A percentile compares a stretch with the other conserved stretches of the same genome.
These are phyloP conservation scores for Alternaria sp. DNA, from an alignment of 2,329 filamentous ascomycete genomes.

Conservation along the genomic window DNA sequence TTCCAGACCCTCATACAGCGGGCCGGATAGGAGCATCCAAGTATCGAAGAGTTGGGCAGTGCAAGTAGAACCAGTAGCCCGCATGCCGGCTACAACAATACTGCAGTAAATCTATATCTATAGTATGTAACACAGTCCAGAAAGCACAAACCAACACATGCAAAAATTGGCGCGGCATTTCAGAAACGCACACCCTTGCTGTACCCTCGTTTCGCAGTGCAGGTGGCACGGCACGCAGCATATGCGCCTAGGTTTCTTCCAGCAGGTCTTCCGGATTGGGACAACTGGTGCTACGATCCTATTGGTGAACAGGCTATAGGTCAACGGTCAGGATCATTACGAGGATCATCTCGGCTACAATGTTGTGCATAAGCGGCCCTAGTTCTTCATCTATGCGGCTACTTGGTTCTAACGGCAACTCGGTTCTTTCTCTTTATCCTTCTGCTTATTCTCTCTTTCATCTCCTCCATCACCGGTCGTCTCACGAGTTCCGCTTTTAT, in stretches of 20 bases:
- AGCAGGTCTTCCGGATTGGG: slow-evolving; percentile 18
- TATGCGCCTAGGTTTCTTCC: slow-evolving; percentile 12
- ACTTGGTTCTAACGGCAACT: slow-evolving; percentile 2
- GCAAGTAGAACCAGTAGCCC: slow-evolving; percentile 12
- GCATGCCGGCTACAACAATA: background rate
- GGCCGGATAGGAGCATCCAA: slow-evolving; percentile 10
- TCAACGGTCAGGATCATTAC: background rate
- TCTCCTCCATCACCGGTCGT: background rate
- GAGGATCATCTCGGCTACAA: slow-evolving; percentile 5
- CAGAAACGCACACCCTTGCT: slow-evolving; percentile 10
- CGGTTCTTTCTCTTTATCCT: background rate
- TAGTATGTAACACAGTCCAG: background rate
- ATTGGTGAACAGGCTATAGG: slow-evolving; percentile 8
- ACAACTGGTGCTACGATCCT: slow-evolving; percentile 1
- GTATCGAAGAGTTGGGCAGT: slow-evolving; percentile 21
- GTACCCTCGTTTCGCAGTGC: slow-evolving; percentile 7
- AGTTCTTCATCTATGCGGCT: slow-evolving; percentile 2
- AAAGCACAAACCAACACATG: background rate
- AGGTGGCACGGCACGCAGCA: slow-evolving; percentile 1
- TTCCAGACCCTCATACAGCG: background rate
- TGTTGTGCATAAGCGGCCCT: background rate
- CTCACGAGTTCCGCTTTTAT: background rate
- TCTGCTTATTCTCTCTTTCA: background rate
- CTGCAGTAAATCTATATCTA: background rate
- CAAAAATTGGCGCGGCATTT: background rate